A percentile compares a stretch with the other conserved stretches of the same genome.
Conservation (phyloP, 2,329 filamentous ascomycete genomes). For the Venturia pyrina region DNA sequence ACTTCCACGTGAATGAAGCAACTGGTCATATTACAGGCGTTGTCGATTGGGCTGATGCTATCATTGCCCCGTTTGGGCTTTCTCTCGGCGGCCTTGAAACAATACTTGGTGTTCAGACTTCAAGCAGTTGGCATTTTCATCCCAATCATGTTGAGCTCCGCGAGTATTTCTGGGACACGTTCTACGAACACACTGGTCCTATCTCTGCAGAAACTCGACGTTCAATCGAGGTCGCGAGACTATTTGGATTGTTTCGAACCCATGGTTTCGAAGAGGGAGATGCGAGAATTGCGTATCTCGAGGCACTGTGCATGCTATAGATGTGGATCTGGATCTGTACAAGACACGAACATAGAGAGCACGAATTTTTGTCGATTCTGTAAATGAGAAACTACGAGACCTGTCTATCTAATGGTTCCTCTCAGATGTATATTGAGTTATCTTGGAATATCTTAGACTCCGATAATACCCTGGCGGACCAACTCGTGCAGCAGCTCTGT, state of each 20-base stretch:
- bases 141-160: conserved; percentile 14
- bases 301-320: background rate
- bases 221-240: conserved; percentile 15
- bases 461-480: background rate
- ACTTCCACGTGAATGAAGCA: conserved; percentile 13
- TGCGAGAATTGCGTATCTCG: conserved; percentile 13
- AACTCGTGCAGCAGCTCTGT: conserved; percentile 13
- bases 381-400: too few species aligned
- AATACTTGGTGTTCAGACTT: conserved; percentile 14
- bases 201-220: conserved; percentile 11
- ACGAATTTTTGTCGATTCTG: too few species aligned
- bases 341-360: too few species aligned
- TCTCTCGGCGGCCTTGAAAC: conserved; percentile 14
- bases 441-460: background rate
- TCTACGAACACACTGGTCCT: conserved; percentile 14
- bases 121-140: conserved; percentile 14
- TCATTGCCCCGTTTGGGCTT: conserved; percentile 15
- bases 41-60: conserved; percentile 16
- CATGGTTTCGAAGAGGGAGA: conserved; percentile 15
- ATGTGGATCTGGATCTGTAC: too few species aligned
- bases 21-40: conserved; percentile 16
- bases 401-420: too few species aligned
- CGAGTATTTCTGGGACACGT: conserved; percentile 15
- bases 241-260: conserved; percentile 15
- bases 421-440: too few species aligned